Conservation (phyloP, 768 basidiomycete species). For the Daedaleopsis nitida region DNA sequence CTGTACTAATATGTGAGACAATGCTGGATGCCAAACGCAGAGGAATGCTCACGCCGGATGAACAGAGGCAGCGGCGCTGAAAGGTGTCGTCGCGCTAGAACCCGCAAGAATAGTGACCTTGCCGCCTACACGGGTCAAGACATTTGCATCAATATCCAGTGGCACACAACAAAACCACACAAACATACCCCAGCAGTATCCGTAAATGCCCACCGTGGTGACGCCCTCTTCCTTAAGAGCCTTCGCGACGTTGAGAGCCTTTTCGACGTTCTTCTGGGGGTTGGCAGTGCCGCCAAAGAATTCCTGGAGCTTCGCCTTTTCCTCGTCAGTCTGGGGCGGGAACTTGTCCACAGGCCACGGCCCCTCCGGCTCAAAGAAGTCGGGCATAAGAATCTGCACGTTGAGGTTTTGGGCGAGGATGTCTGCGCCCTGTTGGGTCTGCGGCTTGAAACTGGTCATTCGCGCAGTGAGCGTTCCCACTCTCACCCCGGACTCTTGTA, state of each 20-base stretch:
- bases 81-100: slow-evolving; percentile 40
- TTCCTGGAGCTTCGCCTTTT: slow-evolving; percentile 52
- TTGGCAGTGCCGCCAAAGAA: slow-evolving; percentile 62
- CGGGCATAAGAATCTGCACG: slow-evolving; percentile 65
- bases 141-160: not conserved
- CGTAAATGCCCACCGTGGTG: slow-evolving; percentile 50
- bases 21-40: not conserved
- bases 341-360: slow-evolving; percentile 52
- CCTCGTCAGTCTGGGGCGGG: slow-evolving; percentile 55
- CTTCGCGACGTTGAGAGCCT: slow-evolving; percentile 45
- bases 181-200: slow-evolving; percentile 58
- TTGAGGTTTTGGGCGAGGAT: slow-evolving; percentile 55
- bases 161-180: no score
- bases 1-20: slow-evolving; percentile 28
- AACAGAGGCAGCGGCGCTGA: slow-evolving; percentile 50
- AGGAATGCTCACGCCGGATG: slow-evolving; percentile 68
- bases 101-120: slow-evolving; percentile 50
- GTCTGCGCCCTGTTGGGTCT: slow-evolving; percentile 68
- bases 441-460: slow-evolving; percentile 51
- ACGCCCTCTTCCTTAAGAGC: slow-evolving; percentile 44
- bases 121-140: slow-evolving; percentile 37
- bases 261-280: slow-evolving; percentile 39
- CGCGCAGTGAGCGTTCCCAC: not conserved
- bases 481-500: not conserved
- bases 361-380: slow-evolving; percentile 58